Evolutionary conservation across 176 grass and related monocot genomes (phyloP).

Genomic region (Poa annua): DNA sequence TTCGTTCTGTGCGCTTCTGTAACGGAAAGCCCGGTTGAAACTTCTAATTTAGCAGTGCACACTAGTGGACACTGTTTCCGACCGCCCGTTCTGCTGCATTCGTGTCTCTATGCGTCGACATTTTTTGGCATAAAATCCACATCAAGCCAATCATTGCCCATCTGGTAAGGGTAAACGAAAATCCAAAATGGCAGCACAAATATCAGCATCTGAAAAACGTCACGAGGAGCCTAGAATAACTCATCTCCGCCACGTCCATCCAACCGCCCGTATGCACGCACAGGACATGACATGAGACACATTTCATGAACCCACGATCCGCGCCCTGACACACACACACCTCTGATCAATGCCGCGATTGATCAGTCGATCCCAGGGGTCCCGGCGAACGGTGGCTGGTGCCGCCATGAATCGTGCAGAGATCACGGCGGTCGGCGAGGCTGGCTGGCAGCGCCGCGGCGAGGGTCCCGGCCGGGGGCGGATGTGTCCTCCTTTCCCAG

Average conservation of each 20-base stretch:
- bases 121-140: background rate
- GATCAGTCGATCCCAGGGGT: constrained; percentile 15
- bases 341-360: constrained; percentile 47
- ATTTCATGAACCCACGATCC: constrained; percentile 18
- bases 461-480: too few relatives aligned
- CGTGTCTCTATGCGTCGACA: background rate
- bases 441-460: background rate
- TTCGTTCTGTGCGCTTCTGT: too few relatives aligned
- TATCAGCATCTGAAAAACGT: background rate
- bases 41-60: too few relatives aligned
- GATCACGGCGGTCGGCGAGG: background rate
- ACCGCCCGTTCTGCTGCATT: too few relatives aligned
- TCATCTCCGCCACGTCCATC: background rate
- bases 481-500: too few relatives aligned
- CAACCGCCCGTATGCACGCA: background rate
- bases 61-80: too few relatives aligned
- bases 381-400: background rate
- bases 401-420: background rate
- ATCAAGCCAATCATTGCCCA: background rate
- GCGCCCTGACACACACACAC: background rate
- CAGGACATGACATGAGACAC: constrained; percentile 7
- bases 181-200: background rate
- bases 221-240: background rate
- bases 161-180: background rate
- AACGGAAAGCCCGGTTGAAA: too few relatives aligned